Conservation (phyloP, 2,329 filamentous ascomycete genomes). For the Penicillium sp. region DNA sequence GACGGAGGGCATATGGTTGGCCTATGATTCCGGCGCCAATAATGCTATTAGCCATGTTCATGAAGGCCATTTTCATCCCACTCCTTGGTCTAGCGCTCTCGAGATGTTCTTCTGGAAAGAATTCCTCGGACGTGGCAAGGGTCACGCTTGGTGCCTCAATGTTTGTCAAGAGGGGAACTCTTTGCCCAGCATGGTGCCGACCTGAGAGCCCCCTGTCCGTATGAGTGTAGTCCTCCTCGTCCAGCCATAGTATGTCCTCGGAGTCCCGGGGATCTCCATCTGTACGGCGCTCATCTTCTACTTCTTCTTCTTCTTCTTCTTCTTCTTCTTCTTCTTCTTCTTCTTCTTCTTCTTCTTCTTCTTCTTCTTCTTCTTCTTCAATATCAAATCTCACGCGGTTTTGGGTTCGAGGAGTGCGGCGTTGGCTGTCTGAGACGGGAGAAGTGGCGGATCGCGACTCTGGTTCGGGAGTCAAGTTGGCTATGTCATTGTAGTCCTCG, state of each 20-base stretch:
- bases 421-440: constrained; percentile 45
- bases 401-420: constrained; percentile 63
- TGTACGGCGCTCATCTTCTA: constrained; percentile 33
- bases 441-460: constrained; percentile 48
- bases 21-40: constrained; percentile 78
- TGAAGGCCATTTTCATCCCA: constrained; percentile 84
- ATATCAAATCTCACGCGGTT: constrained; percentile 77
- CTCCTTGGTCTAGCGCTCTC: constrained; percentile 77
- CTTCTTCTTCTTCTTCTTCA: constrained; percentile 38
- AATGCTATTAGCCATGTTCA: constrained; percentile 99
- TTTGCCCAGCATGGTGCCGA: constrained; percentile 52
- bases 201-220: constrained; percentile 43
- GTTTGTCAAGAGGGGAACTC: constrained; percentile 75
- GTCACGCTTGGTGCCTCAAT: constrained; percentile 83
- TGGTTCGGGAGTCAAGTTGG: constrained; percentile 28
- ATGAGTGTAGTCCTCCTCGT: constrained; percentile 66
- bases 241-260: constrained; percentile 50
- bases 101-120: constrained; percentile 62
- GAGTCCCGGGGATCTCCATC: constrained; percentile 38
- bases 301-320: constrained; percentile 36
- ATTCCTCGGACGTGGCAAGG: constrained; percentile 65
- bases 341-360: constrained; percentile 35
- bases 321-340: constrained; percentile 37
- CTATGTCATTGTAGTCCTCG: constrained; percentile 33
- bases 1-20: constrained; percentile 93